phyloP scores from a whole-genome alignment of 805 yeast species.

The Komagataella mondaviorum region DNA sequence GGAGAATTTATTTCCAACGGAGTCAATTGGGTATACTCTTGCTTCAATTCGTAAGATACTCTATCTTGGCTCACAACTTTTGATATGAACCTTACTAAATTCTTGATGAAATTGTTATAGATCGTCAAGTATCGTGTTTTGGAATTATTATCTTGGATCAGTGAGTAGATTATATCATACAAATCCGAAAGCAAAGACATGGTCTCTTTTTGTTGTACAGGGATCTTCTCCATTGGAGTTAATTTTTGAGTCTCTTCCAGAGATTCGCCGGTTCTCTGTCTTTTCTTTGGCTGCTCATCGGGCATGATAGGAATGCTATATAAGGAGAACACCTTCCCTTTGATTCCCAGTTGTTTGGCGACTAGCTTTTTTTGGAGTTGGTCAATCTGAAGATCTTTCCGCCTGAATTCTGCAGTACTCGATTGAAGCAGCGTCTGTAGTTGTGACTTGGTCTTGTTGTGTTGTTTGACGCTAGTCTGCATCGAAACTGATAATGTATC shows the following conservation, averaged over 20 bases:
- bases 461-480: not conserved
- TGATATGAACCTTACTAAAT: not conserved
- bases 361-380: not conserved
- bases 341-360: not conserved
- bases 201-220: not conserved
- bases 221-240: not conserved
- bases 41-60: not conserved
- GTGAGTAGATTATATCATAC: not conserved
- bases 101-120: not conserved
- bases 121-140: not conserved
- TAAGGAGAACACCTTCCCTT: not conserved
- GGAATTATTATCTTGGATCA: not conserved
- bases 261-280: not conserved
- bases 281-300: not conserved
- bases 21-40: not conserved
- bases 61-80: not conserved
- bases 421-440: not conserved
- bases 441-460: not conserved
- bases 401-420: not conserved
- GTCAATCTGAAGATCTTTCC: not conserved
- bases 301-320: not conserved
- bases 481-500: too few species aligned
- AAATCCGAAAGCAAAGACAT: not conserved
- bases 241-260: not conserved
- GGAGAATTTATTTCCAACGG: not conserved